Conservation (phyloP, 2,329 filamentous ascomycete species). For the Coniosporium tulheliwenetii region DNA sequence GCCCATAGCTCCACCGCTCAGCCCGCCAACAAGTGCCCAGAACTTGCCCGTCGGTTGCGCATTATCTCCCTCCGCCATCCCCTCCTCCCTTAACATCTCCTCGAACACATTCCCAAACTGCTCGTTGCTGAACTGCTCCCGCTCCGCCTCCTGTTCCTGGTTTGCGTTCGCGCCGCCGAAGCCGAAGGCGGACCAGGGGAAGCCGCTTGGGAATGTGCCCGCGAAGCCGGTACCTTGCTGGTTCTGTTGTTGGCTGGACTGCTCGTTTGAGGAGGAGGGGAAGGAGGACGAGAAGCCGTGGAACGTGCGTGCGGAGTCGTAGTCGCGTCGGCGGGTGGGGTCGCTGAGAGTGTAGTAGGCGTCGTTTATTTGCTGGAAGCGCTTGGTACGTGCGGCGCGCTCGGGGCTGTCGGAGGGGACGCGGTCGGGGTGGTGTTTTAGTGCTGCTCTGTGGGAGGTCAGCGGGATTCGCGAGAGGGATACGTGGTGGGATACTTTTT, state of each 20-base stretch:
- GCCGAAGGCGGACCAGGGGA: conserved; percentile 64
- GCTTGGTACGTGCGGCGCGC: conserved; percentile 62
- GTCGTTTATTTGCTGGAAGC: conserved; percentile 85
- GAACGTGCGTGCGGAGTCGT: conserved; percentile 57
- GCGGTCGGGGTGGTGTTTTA: conserved; percentile 88
- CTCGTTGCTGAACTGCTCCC: conserved; percentile 43
- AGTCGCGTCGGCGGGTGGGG: conserved; percentile 58
- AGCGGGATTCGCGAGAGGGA: conserved; percentile 3
- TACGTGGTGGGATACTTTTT: conserved; percentile 48
- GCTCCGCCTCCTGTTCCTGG: conserved; percentile 32
- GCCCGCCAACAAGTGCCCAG: conserved; percentile 72
- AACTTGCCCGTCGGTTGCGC: conserved; percentile 54
- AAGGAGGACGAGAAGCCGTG: conserved; percentile 28
- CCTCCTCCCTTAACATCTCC: conserved; percentile 37
- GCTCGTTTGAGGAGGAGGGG: conserved; percentile 24
- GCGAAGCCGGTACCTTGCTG: conserved; percentile 17
- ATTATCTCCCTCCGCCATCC: conserved; percentile 54
- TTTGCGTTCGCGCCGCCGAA: conserved; percentile 29
- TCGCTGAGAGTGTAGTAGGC: conserved; percentile 89
- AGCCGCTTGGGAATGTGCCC: conserved; percentile 26
- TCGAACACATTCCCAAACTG: conserved; percentile 64
- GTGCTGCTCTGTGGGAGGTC: conserved; percentile 47
- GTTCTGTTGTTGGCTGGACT: conserved; percentile 26
- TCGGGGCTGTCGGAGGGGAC: conserved; percentile 74
- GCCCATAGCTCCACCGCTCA: conserved; percentile 78